A percentile compares a stretch with the other conserved stretches of the same genome.
Evolutionary conservation across 768 basidiomycete genomes (phyloP).

Genomic region (Megacollybia marginata): DNA sequence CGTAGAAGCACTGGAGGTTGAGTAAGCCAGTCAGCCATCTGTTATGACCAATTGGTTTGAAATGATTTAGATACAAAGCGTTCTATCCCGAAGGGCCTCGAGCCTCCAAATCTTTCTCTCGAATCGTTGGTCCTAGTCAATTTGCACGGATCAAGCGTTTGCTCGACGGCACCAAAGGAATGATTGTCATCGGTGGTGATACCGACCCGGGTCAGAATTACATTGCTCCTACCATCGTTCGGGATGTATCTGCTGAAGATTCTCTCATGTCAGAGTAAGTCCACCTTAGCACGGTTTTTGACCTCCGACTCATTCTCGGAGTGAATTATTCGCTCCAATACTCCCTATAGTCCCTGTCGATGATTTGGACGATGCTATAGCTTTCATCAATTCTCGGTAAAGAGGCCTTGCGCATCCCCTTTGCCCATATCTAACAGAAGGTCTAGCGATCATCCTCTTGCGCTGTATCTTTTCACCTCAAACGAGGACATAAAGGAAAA

Average conservation of each 20-base stretch:
- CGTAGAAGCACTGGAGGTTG: conserved; percentile 34
- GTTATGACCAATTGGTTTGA: background rate
- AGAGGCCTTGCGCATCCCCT: background rate
- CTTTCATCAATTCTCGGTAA: conserved; percentile 32
- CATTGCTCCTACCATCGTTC: conserved; percentile 70
- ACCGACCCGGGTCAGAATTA: conserved; percentile 49
- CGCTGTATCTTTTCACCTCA: conserved; percentile 70
- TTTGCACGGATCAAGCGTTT: conserved; percentile 53
- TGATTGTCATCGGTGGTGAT: conserved; percentile 56
- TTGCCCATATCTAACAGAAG: background rate
- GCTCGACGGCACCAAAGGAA: conserved; percentile 61
- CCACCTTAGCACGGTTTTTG: background rate
- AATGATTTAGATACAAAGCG: conserved; percentile 10
- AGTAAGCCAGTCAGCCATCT: conserved; percentile 14
- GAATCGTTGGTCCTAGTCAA: conserved; percentile 47
- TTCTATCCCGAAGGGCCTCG: background rate
- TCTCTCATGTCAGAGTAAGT: conserved; percentile 53
- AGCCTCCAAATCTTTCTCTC: conserved; percentile 21
- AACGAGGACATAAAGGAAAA: conserved; percentile 52
- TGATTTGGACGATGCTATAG: conserved; percentile 63
- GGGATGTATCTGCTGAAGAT: conserved; percentile 42
- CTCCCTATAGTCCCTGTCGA: conserved; percentile 70
- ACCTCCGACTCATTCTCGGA: background rate
- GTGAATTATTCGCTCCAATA: conserved; percentile 82
- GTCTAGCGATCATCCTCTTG: conserved; percentile 53